Base-by-base conservation (phyloP, 2,329 filamentous ascomycete species). In the Sarocladium strictum region DNA sequence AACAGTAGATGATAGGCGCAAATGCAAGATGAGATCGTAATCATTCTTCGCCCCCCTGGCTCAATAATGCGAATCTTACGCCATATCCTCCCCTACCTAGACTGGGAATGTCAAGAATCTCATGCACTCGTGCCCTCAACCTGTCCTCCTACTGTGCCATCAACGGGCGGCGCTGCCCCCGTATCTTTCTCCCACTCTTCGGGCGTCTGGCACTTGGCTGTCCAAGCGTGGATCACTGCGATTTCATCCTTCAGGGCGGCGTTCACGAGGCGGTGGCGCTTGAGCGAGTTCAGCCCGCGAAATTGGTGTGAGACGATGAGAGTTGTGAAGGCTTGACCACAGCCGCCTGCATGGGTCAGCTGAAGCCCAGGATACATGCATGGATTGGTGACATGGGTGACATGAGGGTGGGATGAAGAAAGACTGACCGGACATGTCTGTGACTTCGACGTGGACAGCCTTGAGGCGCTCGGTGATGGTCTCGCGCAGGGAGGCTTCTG, bases 201-300 rank as follows among this genome's bases (percentile, higher is more conserved):
- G 0, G 90, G 89, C 9, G 92, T 97, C 74, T 91, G 88, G 69
- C 92, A 96, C 73, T 91, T 95, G 26, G 91, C 90, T 55, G 90
- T 95, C 92, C 92, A 97, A 37, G 92, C 92, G 75, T 97, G 92
- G 63, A 97, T 96, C 60, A 81, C 83, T 15, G 89, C 89, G 68
- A 97, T 96, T 73, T 97, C 91, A 47, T 86, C 81, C 74, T 91
- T 93, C 63, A 97, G 77, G 4, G 85, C 84, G 15, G 80, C 80
- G 72, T 97, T 96, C 62, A 96, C 91, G 58, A 95, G 79, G 41
- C 92, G 85, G 72, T 96, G 90, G 55, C 92, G 82, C 67, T 90
- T 90, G 56, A 97, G 83, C 53, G 89, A 89, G 65, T 76, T 87
- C 69, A 88, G 86, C 63, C 83, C 84, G 55, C 79, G 76, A 68